Conservation (phyloP, 2,329 filamentous ascomycete species). For the Colletotrichum endophyticum region DNA sequence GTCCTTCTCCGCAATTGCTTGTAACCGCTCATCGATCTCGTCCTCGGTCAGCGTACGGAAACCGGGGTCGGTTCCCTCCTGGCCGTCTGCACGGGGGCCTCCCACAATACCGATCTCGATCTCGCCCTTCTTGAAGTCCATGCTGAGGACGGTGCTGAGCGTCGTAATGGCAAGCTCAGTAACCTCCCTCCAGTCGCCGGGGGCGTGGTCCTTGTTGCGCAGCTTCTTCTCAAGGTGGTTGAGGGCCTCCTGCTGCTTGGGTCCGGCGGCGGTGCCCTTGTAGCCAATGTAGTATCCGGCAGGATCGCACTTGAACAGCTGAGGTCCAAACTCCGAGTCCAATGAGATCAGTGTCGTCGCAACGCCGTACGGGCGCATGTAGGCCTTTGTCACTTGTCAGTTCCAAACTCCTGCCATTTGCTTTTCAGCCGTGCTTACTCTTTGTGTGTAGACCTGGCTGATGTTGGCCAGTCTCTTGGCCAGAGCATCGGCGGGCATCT, state of each 20-base stretch:
- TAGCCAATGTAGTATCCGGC: constrained; percentile 98
- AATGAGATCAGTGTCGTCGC: constrained; percentile 94
- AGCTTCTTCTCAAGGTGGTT: constrained; percentile 99
- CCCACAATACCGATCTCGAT: constrained; percentile 98
- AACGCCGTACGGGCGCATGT: constrained; percentile 97
- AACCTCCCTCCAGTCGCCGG: constrained; percentile 95
- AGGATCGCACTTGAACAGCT: constrained; percentile 98
- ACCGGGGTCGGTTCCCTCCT: constrained; percentile 77
- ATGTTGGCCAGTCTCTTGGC: constrained; percentile 98
- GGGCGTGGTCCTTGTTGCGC: constrained; percentile 96
- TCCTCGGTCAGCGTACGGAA: constrained; percentile 95
- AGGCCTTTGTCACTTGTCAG: constrained; percentile 61
- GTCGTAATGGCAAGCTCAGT: constrained; percentile 96
- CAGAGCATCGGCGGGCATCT: constrained; percentile 98
- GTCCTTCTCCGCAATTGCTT: constrained; percentile 98
- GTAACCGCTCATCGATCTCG: constrained; percentile 97
- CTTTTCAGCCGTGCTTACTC: constrained; percentile 58
- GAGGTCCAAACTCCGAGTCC: constrained; percentile 89
- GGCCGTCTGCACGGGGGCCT: constrained; percentile 80
- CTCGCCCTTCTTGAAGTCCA: constrained; percentile 99
- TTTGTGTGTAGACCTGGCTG: constrained; percentile 98
- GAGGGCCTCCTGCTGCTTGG: constrained; percentile 97
- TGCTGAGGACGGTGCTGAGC: constrained; percentile 93
- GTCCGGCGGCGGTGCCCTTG: constrained; percentile 96
- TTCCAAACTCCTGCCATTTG: background rate